phyloP scores from a whole-genome alignment of 2,329 filamentous ascomycete genomes.

The Didymella glomerata region DNA sequence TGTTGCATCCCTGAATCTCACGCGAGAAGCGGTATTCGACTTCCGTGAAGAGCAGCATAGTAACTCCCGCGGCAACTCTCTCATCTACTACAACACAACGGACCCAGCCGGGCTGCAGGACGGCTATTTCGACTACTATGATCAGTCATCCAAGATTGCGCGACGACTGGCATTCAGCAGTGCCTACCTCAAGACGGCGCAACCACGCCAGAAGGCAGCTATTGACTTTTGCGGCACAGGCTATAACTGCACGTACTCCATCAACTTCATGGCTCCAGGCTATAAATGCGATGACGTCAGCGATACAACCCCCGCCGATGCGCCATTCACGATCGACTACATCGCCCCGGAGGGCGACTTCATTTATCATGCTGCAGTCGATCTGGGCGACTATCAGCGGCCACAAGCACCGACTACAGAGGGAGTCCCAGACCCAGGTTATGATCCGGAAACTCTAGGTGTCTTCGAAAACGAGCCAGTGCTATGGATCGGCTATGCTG shows the following conservation, averaged over 20 bases:
- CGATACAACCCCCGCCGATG: constrained; percentile 20
- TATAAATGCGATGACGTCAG: constrained; percentile 48
- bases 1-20: constrained; percentile 46
- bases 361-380: constrained; percentile 44
- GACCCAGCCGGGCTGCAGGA: constrained; percentile 30
- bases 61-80: constrained; percentile 33
- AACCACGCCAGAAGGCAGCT: constrained; percentile 35
- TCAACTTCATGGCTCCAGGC: constrained; percentile 47
- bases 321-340: constrained; percentile 42
- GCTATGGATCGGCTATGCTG: constrained; percentile 49
- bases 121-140: constrained; percentile 50
- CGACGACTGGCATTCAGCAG: constrained; percentile 43
- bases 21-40: constrained; percentile 41
- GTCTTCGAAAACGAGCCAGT: constrained; percentile 47
- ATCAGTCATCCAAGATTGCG: constrained; percentile 48
- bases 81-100: constrained; percentile 50
- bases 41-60: constrained; percentile 37
- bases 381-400: constrained; percentile 41
- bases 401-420: constrained; percentile 39
- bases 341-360: constrained; percentile 45
- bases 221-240: constrained; percentile 41
- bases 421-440: constrained; percentile 39
- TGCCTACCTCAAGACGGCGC: constrained; percentile 45
- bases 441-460: constrained; percentile 38
- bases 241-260: constrained; percentile 50